Percentiles rank a stretch among this genome's conserved stretches.
Evolutionary conservation across 345 rosid genomes (phyloP).

Genomic region (Erucastrum elatum): DNA sequence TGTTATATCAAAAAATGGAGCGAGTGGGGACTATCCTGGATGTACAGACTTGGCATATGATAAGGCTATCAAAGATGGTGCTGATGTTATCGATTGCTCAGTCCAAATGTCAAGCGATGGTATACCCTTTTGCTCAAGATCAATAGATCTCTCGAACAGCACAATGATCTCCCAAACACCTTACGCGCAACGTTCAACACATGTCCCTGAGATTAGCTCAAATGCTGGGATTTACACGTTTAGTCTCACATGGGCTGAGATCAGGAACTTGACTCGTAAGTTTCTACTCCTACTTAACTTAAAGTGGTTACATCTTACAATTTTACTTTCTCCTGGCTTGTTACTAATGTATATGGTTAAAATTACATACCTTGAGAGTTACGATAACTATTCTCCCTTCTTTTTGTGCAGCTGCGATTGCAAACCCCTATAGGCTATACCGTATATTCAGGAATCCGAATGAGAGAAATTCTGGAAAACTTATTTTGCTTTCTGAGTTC

Average conservation of each 20-base stretch:
- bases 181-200: slow-evolving; percentile 29
- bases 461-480: slow-evolving; percentile 45
- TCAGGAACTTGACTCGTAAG: slow-evolving; percentile 59
- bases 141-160: slow-evolving; percentile 50
- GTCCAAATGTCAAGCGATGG: background rate
- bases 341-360: background rate
- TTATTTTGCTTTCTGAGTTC: slow-evolving; percentile 58
- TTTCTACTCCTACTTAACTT: background rate
- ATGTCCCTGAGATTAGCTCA: slow-evolving; percentile 42
- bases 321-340: background rate
- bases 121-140: slow-evolving; percentile 56
- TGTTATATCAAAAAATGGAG: slow-evolving; percentile 51
- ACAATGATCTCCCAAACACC: slow-evolving; percentile 39
- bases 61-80: slow-evolving; percentile 49
- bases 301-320: background rate
- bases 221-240: slow-evolving; percentile 55
- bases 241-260: slow-evolving; percentile 53
- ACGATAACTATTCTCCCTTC: background rate
- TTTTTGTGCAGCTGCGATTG: slow-evolving; percentile 14
- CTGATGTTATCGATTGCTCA: background rate
- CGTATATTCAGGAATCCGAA: slow-evolving; percentile 53
- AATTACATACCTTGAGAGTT: background rate
- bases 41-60: background rate
- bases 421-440: slow-evolving; percentile 48
- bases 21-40: background rate